Evolutionary conservation across 164 flowering plant species (phyloP).

Genomic region (Saururus chinensis): DNA sequence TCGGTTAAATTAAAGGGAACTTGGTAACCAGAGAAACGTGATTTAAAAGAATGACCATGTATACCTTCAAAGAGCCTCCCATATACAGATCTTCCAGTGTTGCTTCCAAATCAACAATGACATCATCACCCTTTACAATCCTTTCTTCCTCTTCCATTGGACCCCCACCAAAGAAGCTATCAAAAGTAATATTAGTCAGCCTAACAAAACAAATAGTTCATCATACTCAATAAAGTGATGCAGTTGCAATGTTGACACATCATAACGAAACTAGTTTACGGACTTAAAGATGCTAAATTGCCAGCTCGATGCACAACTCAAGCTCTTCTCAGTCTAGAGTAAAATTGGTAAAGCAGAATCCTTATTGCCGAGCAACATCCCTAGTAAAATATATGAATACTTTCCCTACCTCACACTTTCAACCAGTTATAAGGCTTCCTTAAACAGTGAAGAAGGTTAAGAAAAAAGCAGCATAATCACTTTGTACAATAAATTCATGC

Average conservation of each 20-base stretch:
- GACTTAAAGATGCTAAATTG: too few relatives aligned
- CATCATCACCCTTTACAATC: slow-evolving; percentile 91
- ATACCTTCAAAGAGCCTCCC: slow-evolving; percentile 94
- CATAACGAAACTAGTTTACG: too few relatives aligned
- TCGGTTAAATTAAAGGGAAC: not conserved
- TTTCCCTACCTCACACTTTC: too few relatives aligned
- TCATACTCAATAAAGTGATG: not conserved
- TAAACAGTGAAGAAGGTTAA: too few relatives aligned
- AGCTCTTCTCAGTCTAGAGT: too few relatives aligned
- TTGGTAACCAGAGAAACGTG: not conserved
- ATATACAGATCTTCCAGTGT: slow-evolving; percentile 89
- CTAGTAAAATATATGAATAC: too few relatives aligned
- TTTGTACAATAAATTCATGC: too few relatives aligned
- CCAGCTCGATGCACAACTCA: too few relatives aligned
- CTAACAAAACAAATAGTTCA: not conserved
- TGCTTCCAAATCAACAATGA: slow-evolving; percentile 86
- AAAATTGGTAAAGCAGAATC: too few relatives aligned
- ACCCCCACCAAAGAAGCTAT: slow-evolving; percentile 78
- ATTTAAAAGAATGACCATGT: not conserved
- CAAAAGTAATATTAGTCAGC: not conserved
- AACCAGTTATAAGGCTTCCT: too few relatives aligned
- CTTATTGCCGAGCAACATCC: too few relatives aligned
- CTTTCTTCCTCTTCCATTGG: slow-evolving; percentile 76
- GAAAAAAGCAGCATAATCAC: too few relatives aligned
- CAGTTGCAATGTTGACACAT: not conserved